Evolutionary conservation across 208 protist species (phyloP), one percentile per base, ranked within the genome.

Genomic region (Acanthamoeba healyi): DNA sequence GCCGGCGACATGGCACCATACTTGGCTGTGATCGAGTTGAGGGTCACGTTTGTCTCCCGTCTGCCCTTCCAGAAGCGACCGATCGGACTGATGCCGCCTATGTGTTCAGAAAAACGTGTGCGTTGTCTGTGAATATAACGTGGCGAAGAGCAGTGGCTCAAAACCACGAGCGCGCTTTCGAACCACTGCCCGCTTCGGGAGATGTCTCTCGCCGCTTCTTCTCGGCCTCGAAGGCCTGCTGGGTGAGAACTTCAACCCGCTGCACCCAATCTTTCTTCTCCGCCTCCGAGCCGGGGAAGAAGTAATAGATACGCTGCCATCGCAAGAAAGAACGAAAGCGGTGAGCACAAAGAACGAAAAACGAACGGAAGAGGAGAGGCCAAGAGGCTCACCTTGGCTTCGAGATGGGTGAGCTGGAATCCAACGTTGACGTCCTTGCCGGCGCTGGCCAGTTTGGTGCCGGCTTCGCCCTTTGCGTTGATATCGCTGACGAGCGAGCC

Each of bases 261-360:
- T 79, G 70, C 70, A 79, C 70, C 70, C 70, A 79, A 34, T 79
- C 70, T 38, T 79, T 79, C 40, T 79, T 79, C 70, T 79, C 70
- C 22, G 38, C 70, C 70, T 79, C 70, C 32, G 32, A 26, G 15
- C 12, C 22, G 15, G 70, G 70, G 40, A 79, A 79, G 70, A 79
- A 79, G 19, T 79, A 79, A 38, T 79, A 79, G 70, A 79, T 79
- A n/a, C 70, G 70, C 70, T 79, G 36, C 6, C 61, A 0, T 17
- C 0, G n/a, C 9, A 22, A 61, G 22, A 61, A 61, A 61, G 54
- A 61, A n/a, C 14, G 54, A 61, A n/a, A 61, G 51, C 12, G 51
- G 51, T n/a, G 51, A 58, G 17, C 7, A 29, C 9, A 38, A 17
- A 74, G 12, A 22, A 22, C 14, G 54, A 7, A 26, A 24, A n/a